A percentile compares a stretch with the other conserved stretches of the same genome.
Evolutionary conservation across 2,329 filamentous ascomycete genomes (phyloP).

Genomic region (Massarina eburnea): DNA sequence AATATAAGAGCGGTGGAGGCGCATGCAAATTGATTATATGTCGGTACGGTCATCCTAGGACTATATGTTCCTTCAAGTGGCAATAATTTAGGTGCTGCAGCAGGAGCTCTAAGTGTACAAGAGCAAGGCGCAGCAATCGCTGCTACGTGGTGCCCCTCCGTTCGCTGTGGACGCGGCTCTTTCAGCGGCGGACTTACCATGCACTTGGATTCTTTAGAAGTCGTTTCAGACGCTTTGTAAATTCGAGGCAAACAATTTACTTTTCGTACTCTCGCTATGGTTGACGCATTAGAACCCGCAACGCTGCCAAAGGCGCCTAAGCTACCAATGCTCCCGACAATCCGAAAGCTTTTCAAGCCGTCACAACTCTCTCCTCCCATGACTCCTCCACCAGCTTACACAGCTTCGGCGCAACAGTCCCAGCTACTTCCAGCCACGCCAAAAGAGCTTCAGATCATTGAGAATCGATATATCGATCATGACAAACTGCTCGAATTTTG

Average conservation of each 20-base stretch:
- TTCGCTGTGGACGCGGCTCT: neutral
- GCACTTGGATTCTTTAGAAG: neutral
- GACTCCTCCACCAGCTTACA: neutral
- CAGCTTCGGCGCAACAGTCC: neutral
- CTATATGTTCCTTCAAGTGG: neutral
- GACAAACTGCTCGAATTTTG: conserved; percentile 15
- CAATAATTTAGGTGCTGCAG: neutral
- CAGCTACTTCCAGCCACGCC: neutral
- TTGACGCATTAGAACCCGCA: neutral
- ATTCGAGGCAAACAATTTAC: neutral
- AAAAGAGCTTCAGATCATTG: conserved; percentile 15
- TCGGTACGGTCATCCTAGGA: neutral
- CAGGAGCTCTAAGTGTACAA: neutral
- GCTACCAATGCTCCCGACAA: neutral
- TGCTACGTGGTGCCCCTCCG: conserved; percentile 4
- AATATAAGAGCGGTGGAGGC: neutral
- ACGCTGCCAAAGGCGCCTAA: neutral
- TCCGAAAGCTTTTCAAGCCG: neutral
- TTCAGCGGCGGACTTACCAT: neutral
- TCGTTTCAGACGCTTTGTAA: no score
- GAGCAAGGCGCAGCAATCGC: neutral
- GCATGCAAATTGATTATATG: neutral
- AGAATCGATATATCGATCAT: conserved; percentile 22
- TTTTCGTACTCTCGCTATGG: neutral
- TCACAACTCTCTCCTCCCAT: neutral